Evolutionary conservation across 768 basidiomycete genomes (phyloP).

Genomic region (Calocybe gangraenosa): DNA sequence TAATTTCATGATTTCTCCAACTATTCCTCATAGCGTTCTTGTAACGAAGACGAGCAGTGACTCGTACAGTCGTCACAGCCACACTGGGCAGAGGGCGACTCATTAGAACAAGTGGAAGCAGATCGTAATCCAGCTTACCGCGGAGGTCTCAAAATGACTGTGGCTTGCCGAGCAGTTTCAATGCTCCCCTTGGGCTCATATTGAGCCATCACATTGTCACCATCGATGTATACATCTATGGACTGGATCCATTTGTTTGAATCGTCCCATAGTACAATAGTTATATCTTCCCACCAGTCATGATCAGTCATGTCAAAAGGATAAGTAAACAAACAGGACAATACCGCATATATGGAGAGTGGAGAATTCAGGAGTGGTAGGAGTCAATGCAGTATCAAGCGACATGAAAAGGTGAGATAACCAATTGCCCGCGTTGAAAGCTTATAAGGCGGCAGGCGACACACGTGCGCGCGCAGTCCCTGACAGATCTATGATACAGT

Average conservation of each 20-base stretch:
- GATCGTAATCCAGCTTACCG: conserved; percentile 3
- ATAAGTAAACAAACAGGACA: too few relatives aligned
- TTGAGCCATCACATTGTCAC: conserved; percentile 1
- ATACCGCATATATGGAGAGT: too few relatives aligned
- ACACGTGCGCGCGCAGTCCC: too few relatives aligned
- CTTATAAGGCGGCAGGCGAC: too few relatives aligned
- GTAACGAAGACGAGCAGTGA: conserved; percentile 8
- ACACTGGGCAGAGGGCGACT: background rate
- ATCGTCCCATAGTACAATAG: background rate
- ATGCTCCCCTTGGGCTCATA: background rate
- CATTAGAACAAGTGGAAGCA: background rate
- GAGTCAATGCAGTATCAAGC: too few relatives aligned
- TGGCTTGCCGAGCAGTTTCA: background rate
- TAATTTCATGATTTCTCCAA: conserved; percentile 1
- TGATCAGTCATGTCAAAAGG: too few relatives aligned
- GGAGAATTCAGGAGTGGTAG: too few relatives aligned
- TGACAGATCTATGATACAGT: too few relatives aligned
- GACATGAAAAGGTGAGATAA: too few relatives aligned
- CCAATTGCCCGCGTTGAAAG: too few relatives aligned
- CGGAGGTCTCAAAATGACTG: conserved; percentile 3
- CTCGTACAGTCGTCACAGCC: background rate
- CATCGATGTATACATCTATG: conserved; percentile 8
- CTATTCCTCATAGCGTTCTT: background rate
- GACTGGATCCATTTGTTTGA: conserved; percentile 12
- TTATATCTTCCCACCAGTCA: conserved; percentile 1